A percentile compares a stretch with the other conserved stretches of the same genome.
Evolutionary conservation across 2,329 filamentous ascomycete genomes (phyloP).

Genomic region (Epichloe bromicola): DNA sequence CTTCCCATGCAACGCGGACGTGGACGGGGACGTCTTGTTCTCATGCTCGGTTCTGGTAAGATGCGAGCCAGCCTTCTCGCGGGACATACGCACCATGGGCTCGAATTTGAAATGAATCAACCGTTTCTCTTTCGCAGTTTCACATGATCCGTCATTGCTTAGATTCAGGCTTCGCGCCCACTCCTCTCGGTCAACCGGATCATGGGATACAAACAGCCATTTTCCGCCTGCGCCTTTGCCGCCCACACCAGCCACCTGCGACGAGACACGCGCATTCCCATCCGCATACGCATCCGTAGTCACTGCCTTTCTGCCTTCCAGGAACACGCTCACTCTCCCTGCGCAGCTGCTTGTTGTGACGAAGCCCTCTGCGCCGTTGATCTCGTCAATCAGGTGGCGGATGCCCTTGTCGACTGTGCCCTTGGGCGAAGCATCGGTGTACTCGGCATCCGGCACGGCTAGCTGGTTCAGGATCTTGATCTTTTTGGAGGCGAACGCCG

Average conservation of each 20-base stretch:
- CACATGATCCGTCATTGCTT: conserved; percentile 1
- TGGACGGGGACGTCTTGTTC: no score
- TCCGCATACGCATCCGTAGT: background rate
- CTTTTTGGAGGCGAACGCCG: conserved; percentile 50
- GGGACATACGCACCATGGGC: conserved; percentile 65
- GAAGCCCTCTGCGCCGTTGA: conserved; percentile 62
- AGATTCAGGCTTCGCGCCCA: conserved; percentile 20
- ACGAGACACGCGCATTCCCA: conserved; percentile 6
- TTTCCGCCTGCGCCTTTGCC: conserved; percentile 75
- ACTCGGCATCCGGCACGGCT: conserved; percentile 52
- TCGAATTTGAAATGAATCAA: conserved; percentile 84
- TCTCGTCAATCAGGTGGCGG: conserved; percentile 59
- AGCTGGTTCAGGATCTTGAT: conserved; percentile 59
- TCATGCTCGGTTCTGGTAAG: background rate
- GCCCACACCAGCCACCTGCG: conserved; percentile 47
- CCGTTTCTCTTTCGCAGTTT: conserved; percentile 21
- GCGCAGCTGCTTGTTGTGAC: conserved; percentile 92
- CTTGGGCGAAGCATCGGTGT: conserved; percentile 79
- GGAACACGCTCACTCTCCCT: conserved; percentile 73
- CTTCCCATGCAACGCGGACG: no score
- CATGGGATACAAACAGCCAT: conserved; percentile 85
- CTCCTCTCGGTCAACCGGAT: conserved; percentile 31
- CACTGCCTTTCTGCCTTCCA: conserved; percentile 54
- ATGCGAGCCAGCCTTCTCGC: no score
- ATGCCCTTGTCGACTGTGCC: conserved; percentile 74